Conservation (phyloP, 2,329 filamentous ascomycete species). For the Pseudogymnoascus sp. region DNA sequence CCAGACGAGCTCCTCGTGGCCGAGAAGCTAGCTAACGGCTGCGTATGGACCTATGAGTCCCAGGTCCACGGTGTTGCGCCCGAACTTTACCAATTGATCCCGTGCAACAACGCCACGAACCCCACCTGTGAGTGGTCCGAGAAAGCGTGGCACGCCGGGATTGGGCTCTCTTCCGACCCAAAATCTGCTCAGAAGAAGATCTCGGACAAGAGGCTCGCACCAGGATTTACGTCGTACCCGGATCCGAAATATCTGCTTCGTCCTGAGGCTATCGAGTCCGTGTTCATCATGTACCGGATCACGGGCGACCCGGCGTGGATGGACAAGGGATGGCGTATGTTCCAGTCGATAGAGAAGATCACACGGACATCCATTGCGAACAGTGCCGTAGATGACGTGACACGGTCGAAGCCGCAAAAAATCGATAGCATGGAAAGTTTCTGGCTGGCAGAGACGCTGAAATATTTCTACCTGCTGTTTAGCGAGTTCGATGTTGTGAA, state of each 20-base stretch:
- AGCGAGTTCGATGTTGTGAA: conserved; percentile 52
- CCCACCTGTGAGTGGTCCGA: conserved; percentile 43
- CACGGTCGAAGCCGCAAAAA: conserved; percentile 14
- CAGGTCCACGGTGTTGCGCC: conserved; percentile 58
- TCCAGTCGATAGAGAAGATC: conserved; percentile 33
- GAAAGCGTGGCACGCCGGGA: not conserved
- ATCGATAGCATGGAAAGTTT: conserved; percentile 57
- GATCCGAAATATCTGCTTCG: conserved; percentile 38
- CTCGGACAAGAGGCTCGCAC: conserved; percentile 29
- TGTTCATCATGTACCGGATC: conserved; percentile 47
- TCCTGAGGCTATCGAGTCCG: conserved; percentile 57
- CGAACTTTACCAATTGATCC: conserved; percentile 41
- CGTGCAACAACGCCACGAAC: conserved; percentile 39
- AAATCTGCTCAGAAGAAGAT: conserved; percentile 7
- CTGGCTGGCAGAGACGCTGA: conserved; percentile 57
- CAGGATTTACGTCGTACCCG: conserved; percentile 40
- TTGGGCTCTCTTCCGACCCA: not conserved
- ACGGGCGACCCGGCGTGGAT: conserved; percentile 23
- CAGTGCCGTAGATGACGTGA: conserved; percentile 33
- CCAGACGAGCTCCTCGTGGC: conserved; percentile 55
- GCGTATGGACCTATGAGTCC: conserved; percentile 59
- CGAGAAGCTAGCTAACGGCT: conserved; percentile 57
- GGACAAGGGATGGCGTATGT: conserved; percentile 38
- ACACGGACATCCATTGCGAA: conserved; percentile 34
- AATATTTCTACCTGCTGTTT: conserved; percentile 82